Conservation (phyloP, 139 green algal genomes). For the Protoeuglena noctilucae region DNA sequence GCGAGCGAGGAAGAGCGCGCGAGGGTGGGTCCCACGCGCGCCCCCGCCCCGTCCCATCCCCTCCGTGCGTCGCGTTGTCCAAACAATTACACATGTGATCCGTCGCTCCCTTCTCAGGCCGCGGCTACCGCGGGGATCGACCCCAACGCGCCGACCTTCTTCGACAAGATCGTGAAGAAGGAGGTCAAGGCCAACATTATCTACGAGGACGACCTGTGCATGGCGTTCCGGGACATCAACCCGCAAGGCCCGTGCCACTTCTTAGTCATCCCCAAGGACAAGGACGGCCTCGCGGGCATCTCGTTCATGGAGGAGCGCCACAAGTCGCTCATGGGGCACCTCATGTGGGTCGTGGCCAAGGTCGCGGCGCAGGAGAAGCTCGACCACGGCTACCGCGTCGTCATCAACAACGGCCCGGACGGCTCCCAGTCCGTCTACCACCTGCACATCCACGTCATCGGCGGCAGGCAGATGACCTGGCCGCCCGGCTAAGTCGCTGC, state of each 20-base stretch:
- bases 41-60: too few species aligned
- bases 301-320: slow-evolving; percentile 53
- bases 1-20: too few species aligned
- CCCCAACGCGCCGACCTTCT: slow-evolving; percentile 73
- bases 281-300: slow-evolving; percentile 53
- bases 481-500: slow-evolving; percentile 51
- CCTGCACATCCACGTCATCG: slow-evolving; percentile 72
- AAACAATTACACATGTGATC: too few species aligned
- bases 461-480: slow-evolving; percentile 60
- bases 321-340: slow-evolving; percentile 71
- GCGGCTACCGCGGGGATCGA: too few species aligned
- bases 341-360: slow-evolving; percentile 50
- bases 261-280: slow-evolving; percentile 65
- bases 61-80: too few species aligned
- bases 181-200: slow-evolving; percentile 69
- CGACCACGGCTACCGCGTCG: slow-evolving; percentile 66
- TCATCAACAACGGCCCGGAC: slow-evolving; percentile 75
- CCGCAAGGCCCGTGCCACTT: slow-evolving; percentile 80
- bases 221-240: slow-evolving; percentile 86
- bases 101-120: too few species aligned
- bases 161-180: slow-evolving; percentile 91
- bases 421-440: slow-evolving; percentile 80
- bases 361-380: slow-evolving; percentile 36
- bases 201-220: slow-evolving; percentile 81
- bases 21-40: too few species aligned